Conservation (phyloP, 495 filamentous ascomycete species). For the Penicillium goetzii region DNA sequence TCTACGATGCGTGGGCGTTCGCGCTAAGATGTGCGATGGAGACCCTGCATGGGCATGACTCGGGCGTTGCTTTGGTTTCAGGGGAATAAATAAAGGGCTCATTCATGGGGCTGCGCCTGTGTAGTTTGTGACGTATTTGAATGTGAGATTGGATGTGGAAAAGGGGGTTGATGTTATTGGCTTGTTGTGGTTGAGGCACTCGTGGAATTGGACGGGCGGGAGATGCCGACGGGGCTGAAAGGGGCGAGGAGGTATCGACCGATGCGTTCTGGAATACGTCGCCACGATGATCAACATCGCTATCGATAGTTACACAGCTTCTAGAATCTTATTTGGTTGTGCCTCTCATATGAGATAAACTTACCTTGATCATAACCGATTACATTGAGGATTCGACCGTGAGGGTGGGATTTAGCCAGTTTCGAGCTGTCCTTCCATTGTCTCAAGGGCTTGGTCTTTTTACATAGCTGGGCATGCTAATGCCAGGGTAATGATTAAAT, state of each 20-base stretch:
- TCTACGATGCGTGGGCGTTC: neutral
- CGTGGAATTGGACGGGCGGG: neutral
- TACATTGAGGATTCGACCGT: no score
- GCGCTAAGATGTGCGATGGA: neutral
- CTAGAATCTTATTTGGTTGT: neutral
- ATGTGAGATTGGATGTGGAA: neutral
- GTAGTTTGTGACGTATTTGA: neutral
- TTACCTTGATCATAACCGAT: no score
- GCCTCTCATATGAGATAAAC: no score
- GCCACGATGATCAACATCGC: neutral
- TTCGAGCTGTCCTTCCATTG: no score
- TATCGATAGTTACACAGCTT: neutral
- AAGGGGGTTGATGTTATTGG: neutral
- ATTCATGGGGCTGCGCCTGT: neutral
- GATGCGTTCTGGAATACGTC: conserved; percentile 1
- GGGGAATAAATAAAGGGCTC: neutral
- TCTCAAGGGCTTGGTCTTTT: no score
- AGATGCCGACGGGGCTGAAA: neutral
- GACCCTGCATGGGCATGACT: neutral
- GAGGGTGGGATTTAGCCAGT: no score
- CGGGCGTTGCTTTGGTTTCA: neutral
- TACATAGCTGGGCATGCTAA: no score
- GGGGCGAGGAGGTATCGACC: neutral
- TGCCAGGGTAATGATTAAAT: no score
- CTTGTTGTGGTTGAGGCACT: neutral